phyloP scores from a whole-genome alignment of 139 green algal genomes.

The Volvox reticuliferus region DNA sequence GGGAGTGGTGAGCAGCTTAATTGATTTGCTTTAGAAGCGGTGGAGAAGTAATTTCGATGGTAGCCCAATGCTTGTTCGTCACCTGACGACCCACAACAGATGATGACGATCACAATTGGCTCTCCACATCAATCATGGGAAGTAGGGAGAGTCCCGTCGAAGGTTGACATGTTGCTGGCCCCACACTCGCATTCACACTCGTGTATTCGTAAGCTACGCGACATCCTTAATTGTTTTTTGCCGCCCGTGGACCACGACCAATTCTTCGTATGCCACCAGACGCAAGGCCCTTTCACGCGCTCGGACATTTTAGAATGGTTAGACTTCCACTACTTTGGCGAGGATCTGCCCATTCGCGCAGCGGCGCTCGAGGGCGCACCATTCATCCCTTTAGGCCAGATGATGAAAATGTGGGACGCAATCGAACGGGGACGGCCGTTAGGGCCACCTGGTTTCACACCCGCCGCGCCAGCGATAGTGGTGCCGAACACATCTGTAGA shows the following conservation, averaged over 20 bases:
- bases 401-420: conserved; percentile 70
- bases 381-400: conserved; percentile 64
- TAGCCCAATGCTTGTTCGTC: no score
- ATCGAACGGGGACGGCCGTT: conserved; percentile 34
- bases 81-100: no score
- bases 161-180: no score
- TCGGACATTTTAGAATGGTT: conserved; percentile 89
- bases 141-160: no score
- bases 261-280: not conserved
- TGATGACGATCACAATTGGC: no score
- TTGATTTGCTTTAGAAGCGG: no score
- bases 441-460: conserved; percentile 37
- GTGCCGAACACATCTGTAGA: not conserved
- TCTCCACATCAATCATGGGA: no score
- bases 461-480: not conserved
- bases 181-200: no score
- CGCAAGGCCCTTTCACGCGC: conserved; percentile 84
- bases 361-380: conserved; percentile 43
- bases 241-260: no score
- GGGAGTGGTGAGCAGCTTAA: conserved; percentile 23
- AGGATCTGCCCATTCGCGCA: conserved; percentile 77
- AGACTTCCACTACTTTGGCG: conserved; percentile 80
- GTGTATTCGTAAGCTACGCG: no score
- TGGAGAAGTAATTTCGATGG: no score
- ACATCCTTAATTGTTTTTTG: no score